Conservation (phyloP, 2,329 filamentous ascomycete species). For the Aureobasidium zeae region DNA sequence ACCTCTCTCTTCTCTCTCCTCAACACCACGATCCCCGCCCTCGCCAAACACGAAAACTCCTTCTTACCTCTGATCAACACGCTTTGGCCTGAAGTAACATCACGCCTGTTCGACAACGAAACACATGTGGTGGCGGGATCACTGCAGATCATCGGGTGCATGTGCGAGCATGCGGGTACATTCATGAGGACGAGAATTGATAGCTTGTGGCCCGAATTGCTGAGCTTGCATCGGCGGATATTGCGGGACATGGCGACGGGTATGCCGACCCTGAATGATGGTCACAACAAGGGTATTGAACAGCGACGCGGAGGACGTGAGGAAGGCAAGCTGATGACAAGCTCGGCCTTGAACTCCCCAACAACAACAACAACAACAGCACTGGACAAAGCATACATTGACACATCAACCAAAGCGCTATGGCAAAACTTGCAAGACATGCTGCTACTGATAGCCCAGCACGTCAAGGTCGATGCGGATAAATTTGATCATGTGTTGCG, state of each 20-base stretch:
- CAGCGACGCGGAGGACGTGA: too few relatives aligned
- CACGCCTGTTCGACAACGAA: slow-evolving; percentile 58
- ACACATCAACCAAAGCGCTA: slow-evolving; percentile 49
- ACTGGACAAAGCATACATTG: slow-evolving; percentile 8
- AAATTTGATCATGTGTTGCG: slow-evolving; percentile 63
- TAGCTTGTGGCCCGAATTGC: slow-evolving; percentile 52
- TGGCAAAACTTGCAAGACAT: slow-evolving; percentile 56
- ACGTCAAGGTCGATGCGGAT: slow-evolving; percentile 57
- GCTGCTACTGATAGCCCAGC: slow-evolving; percentile 50
- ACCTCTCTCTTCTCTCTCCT: slow-evolving; percentile 71
- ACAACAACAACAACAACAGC: background rate
- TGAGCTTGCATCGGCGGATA: slow-evolving; percentile 21
- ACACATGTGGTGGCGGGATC: slow-evolving; percentile 61
- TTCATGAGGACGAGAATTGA: slow-evolving; percentile 72
- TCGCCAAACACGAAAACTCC: slow-evolving; percentile 67
- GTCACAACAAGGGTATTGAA: background rate
- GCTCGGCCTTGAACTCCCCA: too few relatives aligned
- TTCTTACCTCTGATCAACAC: slow-evolving; percentile 86
- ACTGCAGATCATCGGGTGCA: slow-evolving; percentile 55
- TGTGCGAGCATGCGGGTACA: slow-evolving; percentile 66
- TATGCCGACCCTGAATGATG: too few relatives aligned
- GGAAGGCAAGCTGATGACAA: too few relatives aligned
- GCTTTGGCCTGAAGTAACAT: slow-evolving; percentile 74
- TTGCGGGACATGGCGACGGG: background rate
- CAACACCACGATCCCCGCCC: slow-evolving; percentile 58